These are phyloP conservation scores for Boletus speciosus DNA, from an alignment of 768 basidiomycete genomes.

Conservation along the genomic window DNA sequence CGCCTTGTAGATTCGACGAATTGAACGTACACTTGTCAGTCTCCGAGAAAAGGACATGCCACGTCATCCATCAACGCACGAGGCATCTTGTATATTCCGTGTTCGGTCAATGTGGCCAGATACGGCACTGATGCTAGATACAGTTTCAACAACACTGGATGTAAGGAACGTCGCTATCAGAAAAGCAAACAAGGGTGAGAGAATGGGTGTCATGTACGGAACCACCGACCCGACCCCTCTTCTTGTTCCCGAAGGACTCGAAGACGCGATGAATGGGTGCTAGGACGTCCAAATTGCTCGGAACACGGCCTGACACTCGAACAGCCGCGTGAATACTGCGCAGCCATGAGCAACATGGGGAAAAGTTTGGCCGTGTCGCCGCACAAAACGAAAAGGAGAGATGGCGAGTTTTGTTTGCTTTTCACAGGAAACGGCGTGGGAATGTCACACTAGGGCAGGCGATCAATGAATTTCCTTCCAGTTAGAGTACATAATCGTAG, in stretches of 20 bases:
- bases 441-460: conserved; percentile 22
- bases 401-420: not conserved
- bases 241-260: conserved; percentile 30
- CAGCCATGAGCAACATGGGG: conserved; percentile 91
- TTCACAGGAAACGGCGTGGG: conserved; percentile 10
- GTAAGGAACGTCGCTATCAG: not conserved
- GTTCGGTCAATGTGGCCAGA: not conserved
- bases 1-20: no score
- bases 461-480: no score
- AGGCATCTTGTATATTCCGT: not conserved
- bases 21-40: no score
- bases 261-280: conserved; percentile 64
- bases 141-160: not conserved
- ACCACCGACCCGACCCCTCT: conserved; percentile 80
- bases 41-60: no score
- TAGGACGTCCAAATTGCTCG: conserved; percentile 76
- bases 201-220: conserved; percentile 33
- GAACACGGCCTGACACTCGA: conserved; percentile 88
- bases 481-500: not conserved
- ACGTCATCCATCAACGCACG: not conserved
- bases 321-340: conserved; percentile 61
- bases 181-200: not conserved
- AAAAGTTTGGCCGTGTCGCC: conserved; percentile 76
- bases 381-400: conserved; percentile 49
- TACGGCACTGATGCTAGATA: not conserved